Base-by-base conservation (phyloP, 2,329 filamentous ascomycete genomes). In the Colletotrichum somersetense region DNA sequence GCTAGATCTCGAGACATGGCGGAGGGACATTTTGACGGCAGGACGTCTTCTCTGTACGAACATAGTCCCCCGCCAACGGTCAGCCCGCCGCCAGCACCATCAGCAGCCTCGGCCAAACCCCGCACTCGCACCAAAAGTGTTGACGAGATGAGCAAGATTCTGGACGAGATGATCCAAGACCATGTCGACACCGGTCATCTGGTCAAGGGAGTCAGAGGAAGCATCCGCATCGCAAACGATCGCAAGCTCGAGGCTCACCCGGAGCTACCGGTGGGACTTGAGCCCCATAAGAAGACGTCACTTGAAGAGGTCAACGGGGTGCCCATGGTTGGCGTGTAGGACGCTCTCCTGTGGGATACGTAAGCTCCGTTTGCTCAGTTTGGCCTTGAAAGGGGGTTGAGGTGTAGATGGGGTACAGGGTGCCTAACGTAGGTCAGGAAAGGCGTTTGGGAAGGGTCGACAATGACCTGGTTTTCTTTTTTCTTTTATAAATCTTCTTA, bases 161-260 rank as follows among this genome's bases (percentile, higher is more conserved):
- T 98, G 35, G 96, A 98, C 77, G 94, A 97, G 82, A 98, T 98
- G 96, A 96, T 98, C 72, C 93, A 95, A 78, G 93, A 96, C 78
- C 91, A 93, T 70, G 92, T 97, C 65, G 93, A 96, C 76, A 90
- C 87, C 64, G 93, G 93, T 30, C 90, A 93, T 66, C 83, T 94
- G 30, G 86, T 93, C 40, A 90, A 92, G 77, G 88, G 91, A 64
- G 83, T 84, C 63, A 86, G 91, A 72, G 92, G 91, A 52, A 94
- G 91, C 77, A 88, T 94, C 62, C 88, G 90, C 61, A 79, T 92
- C 46, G 85, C 86, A 6, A 86, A 85, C 56, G 63, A 74, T 16
- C 80, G 82, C 53, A 87, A 85, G 77, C 74, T 79, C 46, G 82
- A 82, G 50, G 75, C 76, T 14, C 73, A 81, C 62, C 75, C 77